Evolutionary conservation across 495 filamentous ascomycete genomes (phyloP), one percentile per base, ranked within the genome.

Genomic region (Xylaria longipes): DNA sequence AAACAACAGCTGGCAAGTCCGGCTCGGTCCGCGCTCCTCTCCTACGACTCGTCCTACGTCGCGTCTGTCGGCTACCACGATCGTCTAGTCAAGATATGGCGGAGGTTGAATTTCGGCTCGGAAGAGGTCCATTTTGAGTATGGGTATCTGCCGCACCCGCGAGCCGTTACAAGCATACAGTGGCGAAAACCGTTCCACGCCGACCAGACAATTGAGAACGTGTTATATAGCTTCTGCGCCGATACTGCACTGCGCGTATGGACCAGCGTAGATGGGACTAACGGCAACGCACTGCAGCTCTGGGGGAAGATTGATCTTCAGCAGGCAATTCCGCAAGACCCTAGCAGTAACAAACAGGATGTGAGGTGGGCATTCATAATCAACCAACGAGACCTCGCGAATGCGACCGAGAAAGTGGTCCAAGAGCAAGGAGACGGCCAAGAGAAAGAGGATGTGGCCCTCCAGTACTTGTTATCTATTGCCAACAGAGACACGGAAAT

Each of bases 141-240:
- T 76, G 89, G 90, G 5, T 99, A 99, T 80, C 88, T 99, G 1
- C 83, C 90, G 15, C 96, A 99, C 80, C 94, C 94, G 1, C 83
- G 87, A 60, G 82, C 91, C 0, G 89, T 99, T 37, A 97, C 92
- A 11, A 89, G 87, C 68, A 84, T 98, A 72, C 91, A 96, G 74
- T 99, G 96, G 96, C 89, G 94, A 39, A 85, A 86, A 65, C 92
- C 93, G 3, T 87, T 87, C 61, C 89, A 95, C 76, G 83, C 87
- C 41, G 93, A 93, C 33, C 92, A 97, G 76, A 91, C 89, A 7
- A 88, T 92, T 50, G 94, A 95, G 48, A 94, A 97, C 80, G 92
- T 97, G 3, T 86, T 99, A n/a, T 98, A 96, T 77, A 97, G 97
- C 0, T 89, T 96, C 69, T 97, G 94, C 76, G 88, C 87, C n/a